These are phyloP conservation scores for Diaporthe capsici DNA, from an alignment of 2,329 filamentous ascomycete species.

Conservation along the genomic window DNA sequence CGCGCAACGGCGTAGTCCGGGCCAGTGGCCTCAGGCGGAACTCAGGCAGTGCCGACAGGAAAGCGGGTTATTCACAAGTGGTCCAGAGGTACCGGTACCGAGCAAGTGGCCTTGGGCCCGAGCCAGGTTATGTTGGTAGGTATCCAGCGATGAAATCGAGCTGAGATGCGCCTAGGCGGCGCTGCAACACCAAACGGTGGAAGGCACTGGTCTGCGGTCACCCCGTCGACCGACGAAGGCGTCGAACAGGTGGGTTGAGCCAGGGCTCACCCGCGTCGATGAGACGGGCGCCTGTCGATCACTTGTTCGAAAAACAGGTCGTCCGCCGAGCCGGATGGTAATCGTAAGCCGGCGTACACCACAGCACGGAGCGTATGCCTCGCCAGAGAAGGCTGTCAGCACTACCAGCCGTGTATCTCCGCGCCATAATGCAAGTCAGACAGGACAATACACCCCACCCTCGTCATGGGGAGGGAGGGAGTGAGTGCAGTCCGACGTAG, in stretches of 20 bases:
- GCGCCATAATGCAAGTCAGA: constrained; percentile 25
- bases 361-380: constrained; percentile 4
- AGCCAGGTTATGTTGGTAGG: neutral
- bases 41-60: neutral
- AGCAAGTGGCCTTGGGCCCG: neutral
- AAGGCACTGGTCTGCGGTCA: constrained; percentile 22
- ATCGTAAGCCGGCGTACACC: neutral
- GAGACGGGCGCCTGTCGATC: constrained; percentile 24
- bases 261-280: neutral
- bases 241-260: constrained; percentile 20
- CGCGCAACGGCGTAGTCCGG: neutral
- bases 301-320: constrained; percentile 10
- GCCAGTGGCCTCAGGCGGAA: neutral
- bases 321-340: neutral
- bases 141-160: neutral
- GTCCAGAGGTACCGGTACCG: constrained; percentile 17
- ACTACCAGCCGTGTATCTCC: constrained; percentile 16
- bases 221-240: neutral
- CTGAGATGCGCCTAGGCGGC: constrained; percentile 21
- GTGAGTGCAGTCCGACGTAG: neutral
- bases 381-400: constrained; percentile 20
- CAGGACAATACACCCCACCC: neutral
- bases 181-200: neutral
- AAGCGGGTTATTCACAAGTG: no score
- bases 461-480: neutral